Base-by-base conservation (phyloP, 73 alveolate genomes). In the Paramecium sexaurelia region DNA sequence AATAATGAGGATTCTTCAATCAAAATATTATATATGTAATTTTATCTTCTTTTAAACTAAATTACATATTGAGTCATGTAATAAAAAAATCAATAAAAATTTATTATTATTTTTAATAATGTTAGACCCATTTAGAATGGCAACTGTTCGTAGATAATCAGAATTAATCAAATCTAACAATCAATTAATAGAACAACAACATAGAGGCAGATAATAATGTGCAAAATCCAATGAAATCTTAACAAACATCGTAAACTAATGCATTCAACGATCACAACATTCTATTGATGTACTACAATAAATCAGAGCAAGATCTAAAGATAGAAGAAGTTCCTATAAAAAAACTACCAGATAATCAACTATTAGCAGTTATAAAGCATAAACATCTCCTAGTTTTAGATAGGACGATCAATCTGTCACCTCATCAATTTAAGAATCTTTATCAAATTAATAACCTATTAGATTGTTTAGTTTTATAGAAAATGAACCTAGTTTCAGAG, bases 241-340 rank as follows among this genome's bases (percentile, higher is more conserved):
- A 71, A 37, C 55, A 71, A 39, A 71, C 1, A 35, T 71, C 8
- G 55, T 71, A 6, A 37, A 71, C 13, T 15, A 71, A 35, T 71
- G 86, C 86, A 71, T 71, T 71, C 86, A 71, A 71, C 86, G 86
- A 11, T 71, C 86, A 71, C 17, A 71, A 71, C 56, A 71, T 32
- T 71, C 86, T 6, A 71, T 71, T 32, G 86, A 71, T 71, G 86
- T 61, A n/a, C 36, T 71, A 1, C 61, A 71, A 71, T 36, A 71
- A 71, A 71, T 71, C 7, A 71, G 86, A 36, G 86, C 86, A 13
- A 71, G 86, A 71, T 71, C 86, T n/a, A 71, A 71, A 71, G 86
- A 71, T 20, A 71, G 86, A 71, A 33, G 86, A 71, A 71, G 86
- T 71, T 27, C 55, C 56, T 37, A 71, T 10, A 29, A 71, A 24